Base-by-base conservation (phyloP, 2,329 filamentous ascomycete genomes). In the Juglanconis sp. region DNA sequence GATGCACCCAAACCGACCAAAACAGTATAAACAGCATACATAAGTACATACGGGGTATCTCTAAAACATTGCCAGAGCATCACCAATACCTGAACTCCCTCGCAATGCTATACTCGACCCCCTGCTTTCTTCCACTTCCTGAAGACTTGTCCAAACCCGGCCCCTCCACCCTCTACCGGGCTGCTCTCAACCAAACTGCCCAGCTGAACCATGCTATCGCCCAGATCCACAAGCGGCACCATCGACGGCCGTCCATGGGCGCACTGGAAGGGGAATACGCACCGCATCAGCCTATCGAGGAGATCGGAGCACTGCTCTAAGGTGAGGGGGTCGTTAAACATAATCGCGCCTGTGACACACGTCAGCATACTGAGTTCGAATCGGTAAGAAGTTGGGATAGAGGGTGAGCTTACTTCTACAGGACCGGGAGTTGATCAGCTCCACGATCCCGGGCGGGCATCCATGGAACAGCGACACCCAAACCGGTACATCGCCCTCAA, bases 231-330 rank as follows among this genome's bases (percentile, higher is more conserved):
- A n/a, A 89, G 62, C 2, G 87, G 87, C 5, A 83, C 81, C 81
- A 89, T 83, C 38, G 83, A 86, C 1, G 86, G 86, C 56, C 87
- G 79, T 0, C 91, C 91, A 76, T 96, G 91, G 1, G 91, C 91
- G 72, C 91, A 96, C 69, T 91, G 87, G 65, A 95, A 95, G 0
- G 91, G 91, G 63, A 94, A 91, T 0, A 78, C 79, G 65, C 89
- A 92, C 0, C 68, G 69, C 0, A 82, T 80, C n/a, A 95, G 74
- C 3, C 78, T 78, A 1, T 57, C 62, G 0, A 94, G 71, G 38
- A 95, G 72, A 0, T 72, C 69, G 9, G 74, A 65, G 66, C 91
- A 94, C 64, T 91, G 80, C 0, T 78, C 72, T 0, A 70, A 64
- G 0, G 78, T 79, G 7, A 95, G 74, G 5, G 75, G 69, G 68